Percentiles rank a stretch among this genome's conserved stretches.
These are phyloP conservation scores for Exobasidium cylindrosporum DNA, from an alignment of 1,284 basidiomycete species.

Conservation along the genomic window DNA sequence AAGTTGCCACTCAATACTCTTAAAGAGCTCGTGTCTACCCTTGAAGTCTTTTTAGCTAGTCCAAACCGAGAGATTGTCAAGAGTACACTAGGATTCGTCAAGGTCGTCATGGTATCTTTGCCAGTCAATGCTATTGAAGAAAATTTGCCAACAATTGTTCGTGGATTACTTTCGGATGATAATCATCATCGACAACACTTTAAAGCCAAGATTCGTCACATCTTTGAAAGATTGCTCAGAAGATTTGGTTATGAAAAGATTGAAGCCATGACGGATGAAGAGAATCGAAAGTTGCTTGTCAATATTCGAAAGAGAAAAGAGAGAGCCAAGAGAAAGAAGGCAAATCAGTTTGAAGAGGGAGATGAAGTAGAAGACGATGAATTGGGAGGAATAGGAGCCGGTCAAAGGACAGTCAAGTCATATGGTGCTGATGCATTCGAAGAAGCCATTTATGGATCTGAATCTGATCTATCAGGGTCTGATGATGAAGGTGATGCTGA, in stretches of 20 bases:
- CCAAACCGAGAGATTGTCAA: constrained; percentile 98
- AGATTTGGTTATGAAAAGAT: constrained; percentile 86
- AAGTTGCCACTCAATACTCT: constrained; percentile 72
- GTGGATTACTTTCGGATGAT: constrained; percentile 82
- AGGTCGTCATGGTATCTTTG: constrained; percentile 85
- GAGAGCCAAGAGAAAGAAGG: constrained; percentile 67
- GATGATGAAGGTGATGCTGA: constrained; percentile 36
- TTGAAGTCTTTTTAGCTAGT: constrained; percentile 84
- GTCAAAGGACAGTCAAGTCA: constrained; percentile 11
- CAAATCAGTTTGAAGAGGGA: constrained; percentile 16
- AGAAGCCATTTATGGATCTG: constrained; percentile 53
- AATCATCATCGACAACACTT: constrained; percentile 99
- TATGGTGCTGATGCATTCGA: constrained; percentile 45
- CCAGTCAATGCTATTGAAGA: constrained; percentile 69
- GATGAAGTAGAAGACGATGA: constrained; percentile 23
- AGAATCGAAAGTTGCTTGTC: constrained; percentile 72
- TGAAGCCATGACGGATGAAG: constrained; percentile 63
- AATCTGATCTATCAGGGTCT: constrained; percentile 39
- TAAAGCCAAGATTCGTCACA: constrained; percentile 92
- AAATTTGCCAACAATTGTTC: constrained; percentile 74
- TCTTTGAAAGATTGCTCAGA: constrained; percentile 91
- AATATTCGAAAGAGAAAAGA: constrained; percentile 92
- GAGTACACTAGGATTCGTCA: constrained; percentile 89
- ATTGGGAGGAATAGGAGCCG: constrained; percentile 6
- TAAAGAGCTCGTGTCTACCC: constrained; percentile 78